These are phyloP conservation scores for Cadophora sp. DNA, from an alignment of 2,329 filamentous ascomycete species.

Conservation along the genomic window DNA sequence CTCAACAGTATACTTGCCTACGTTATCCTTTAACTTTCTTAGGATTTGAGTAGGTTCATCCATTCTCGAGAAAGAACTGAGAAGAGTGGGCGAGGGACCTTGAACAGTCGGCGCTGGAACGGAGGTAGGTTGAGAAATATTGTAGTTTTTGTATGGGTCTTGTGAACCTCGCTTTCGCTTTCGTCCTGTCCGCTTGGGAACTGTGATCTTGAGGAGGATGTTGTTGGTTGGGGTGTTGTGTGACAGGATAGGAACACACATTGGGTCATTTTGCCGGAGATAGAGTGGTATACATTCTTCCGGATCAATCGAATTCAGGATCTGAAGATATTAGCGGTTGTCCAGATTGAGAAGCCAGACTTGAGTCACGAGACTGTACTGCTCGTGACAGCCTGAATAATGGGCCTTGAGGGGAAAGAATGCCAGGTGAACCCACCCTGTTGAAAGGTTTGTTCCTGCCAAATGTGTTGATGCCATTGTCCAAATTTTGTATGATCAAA, in stretches of 20 bases:
- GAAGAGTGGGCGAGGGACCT: not conserved
- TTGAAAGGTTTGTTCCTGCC: constrained; percentile 48
- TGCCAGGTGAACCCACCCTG: constrained; percentile 38
- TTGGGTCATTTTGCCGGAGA: constrained; percentile 79
- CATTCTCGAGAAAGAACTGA: constrained; percentile 47
- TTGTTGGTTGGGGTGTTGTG: constrained; percentile 80
- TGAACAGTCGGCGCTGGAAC: not conserved
- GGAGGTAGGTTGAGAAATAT: not conserved
- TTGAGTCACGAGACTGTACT: constrained; percentile 32
- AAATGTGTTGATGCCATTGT: constrained; percentile 68
- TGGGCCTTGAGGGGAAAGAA: not conserved
- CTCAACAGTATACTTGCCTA: constrained; percentile 69
- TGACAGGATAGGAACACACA: constrained; percentile 80
- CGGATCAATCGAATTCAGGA: constrained; percentile 52
- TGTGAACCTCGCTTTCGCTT: constrained; percentile 82
- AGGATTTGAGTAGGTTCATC: constrained; percentile 64
- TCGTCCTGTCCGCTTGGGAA: constrained; percentile 85
- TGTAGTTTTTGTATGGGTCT: constrained; percentile 52
- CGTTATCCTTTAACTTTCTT: constrained; percentile 74
- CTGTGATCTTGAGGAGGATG: constrained; percentile 82
- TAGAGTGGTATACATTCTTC: constrained; percentile 69
- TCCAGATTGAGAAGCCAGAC: not conserved
- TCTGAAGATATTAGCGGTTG: constrained; percentile 44
- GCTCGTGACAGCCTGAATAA: not conserved
- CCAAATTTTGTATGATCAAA: constrained; percentile 67